phyloP scores from a whole-genome alignment of 768 basidiomycete species.

The Calocera cornea region DNA sequence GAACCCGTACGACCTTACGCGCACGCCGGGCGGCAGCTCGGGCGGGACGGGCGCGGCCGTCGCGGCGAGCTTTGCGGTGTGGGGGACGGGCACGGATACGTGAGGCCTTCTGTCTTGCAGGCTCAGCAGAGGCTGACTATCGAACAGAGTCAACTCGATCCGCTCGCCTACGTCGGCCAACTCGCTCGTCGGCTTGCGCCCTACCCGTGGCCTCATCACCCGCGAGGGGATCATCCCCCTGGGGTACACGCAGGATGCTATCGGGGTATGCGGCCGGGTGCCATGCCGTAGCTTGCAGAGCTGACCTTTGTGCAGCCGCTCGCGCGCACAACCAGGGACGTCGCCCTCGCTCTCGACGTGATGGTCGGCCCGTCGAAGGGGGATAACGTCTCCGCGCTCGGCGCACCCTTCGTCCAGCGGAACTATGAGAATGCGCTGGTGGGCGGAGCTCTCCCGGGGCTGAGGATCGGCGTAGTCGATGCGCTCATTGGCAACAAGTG shows the following conservation, averaged over 20 bases:
- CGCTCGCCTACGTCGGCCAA: neutral
- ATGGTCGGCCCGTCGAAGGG: neutral
- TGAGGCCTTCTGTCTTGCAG: neutral
- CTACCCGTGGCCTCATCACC: neutral
- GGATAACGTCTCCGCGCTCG: conserved; percentile 3
- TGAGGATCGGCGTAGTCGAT: neutral
- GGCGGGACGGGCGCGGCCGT: neutral
- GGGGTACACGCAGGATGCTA: neutral
- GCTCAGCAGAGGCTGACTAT: neutral
- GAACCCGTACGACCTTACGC: neutral
- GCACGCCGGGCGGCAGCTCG: neutral
- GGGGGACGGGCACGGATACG: conserved; percentile 1
- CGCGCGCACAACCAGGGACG: neutral
- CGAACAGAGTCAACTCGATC: neutral
- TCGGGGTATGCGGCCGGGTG: neutral
- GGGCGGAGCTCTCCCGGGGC: neutral
- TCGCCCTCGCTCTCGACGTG: neutral
- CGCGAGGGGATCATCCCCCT: neutral
- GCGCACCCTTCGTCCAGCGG: neutral
- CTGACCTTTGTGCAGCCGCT: neutral
- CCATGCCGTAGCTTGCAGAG: neutral
- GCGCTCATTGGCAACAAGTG: conserved; percentile 1
- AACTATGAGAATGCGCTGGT: conserved; percentile 1
- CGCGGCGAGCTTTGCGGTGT: neutral
- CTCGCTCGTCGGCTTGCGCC: neutral